These are phyloP conservation scores for Yueomyces sp. DNA, from an alignment of 805 yeast genomes.

Conservation along the genomic window DNA sequence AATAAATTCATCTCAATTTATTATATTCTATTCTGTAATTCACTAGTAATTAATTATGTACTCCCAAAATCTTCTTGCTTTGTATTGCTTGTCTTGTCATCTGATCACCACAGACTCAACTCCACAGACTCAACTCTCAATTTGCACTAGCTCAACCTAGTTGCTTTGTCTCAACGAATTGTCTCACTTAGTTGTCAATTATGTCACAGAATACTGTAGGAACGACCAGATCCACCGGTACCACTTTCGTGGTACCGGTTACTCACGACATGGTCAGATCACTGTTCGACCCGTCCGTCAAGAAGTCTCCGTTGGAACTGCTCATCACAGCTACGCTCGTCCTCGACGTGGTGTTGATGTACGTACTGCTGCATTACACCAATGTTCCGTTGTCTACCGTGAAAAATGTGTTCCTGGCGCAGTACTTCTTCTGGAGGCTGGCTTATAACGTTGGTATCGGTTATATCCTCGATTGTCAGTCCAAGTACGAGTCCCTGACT, in stretches of 20 bases:
- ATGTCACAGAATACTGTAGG: slow-evolving; percentile 4
- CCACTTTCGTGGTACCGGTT: slow-evolving; percentile 26
- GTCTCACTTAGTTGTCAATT: too few relatives aligned
- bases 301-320: slow-evolving; percentile 55
- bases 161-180: too few relatives aligned
- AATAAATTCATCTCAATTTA: too few relatives aligned
- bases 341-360: slow-evolving; percentile 24
- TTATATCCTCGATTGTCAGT: slow-evolving; percentile 48
- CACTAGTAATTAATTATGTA: too few relatives aligned
- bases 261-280: slow-evolving; percentile 81
- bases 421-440: slow-evolving; percentile 63
- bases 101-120: too few relatives aligned
- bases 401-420: slow-evolving; percentile 31
- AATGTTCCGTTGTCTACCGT: slow-evolving; percentile 7
- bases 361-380: slow-evolving; percentile 11
- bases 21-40: too few relatives aligned
- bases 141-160: too few relatives aligned
- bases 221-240: slow-evolving; percentile 21
- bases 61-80: too few relatives aligned
- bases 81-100: too few relatives aligned
- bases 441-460: slow-evolving; percentile 78
- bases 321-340: slow-evolving; percentile 36
- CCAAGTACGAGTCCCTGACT: slow-evolving; percentile 41
- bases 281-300: slow-evolving; percentile 60
- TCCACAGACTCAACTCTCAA: too few relatives aligned